Evolutionary conservation across 2,329 filamentous ascomycete species (phyloP).

Genomic region (Penicillium decumbens): DNA sequence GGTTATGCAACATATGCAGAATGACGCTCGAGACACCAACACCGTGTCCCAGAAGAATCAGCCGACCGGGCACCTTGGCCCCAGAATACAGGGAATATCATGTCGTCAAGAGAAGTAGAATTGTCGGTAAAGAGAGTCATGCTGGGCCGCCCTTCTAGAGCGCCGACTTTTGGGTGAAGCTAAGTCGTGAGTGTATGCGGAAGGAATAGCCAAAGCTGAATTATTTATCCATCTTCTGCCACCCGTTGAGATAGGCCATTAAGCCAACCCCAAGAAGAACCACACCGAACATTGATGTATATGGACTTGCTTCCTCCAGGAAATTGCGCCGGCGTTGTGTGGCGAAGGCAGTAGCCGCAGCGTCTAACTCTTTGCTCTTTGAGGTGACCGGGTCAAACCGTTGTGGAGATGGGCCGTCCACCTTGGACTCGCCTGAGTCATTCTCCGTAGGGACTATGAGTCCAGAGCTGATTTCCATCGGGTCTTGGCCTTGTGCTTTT

Average conservation of each 20-base stretch:
- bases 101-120: slow-evolving; percentile 8
- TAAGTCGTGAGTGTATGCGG: slow-evolving; percentile 9
- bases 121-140: slow-evolving; percentile 13
- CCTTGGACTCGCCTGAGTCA: slow-evolving; percentile 10
- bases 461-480: slow-evolving; percentile 7
- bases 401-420: slow-evolving; percentile 15
- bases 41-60: slow-evolving; percentile 17
- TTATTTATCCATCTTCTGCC: slow-evolving; percentile 58
- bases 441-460: slow-evolving; percentile 4
- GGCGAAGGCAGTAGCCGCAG: slow-evolving; percentile 43
- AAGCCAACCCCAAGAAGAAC: slow-evolving; percentile 75
- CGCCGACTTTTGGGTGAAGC: slow-evolving; percentile 14
- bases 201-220: slow-evolving; percentile 2
- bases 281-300: slow-evolving; percentile 76
- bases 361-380: slow-evolving; percentile 38
- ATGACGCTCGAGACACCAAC: slow-evolving; percentile 13
- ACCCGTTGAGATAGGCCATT: slow-evolving; percentile 83
- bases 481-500: slow-evolving; percentile 6
- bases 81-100: slow-evolving; percentile 14
- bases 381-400: slow-evolving; percentile 47
- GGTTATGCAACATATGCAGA: slow-evolving; percentile 23
- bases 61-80: slow-evolving; percentile 5
- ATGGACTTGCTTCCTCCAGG: slow-evolving; percentile 60
- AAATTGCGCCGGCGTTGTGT: slow-evolving; percentile 33
- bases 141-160: slow-evolving; percentile 11